A percentile compares a stretch with the other conserved stretches of the same genome.
These are phyloP conservation scores for Pelargonium nanum DNA, from an alignment of 345 rosid genomes.

Conservation along the genomic window DNA sequence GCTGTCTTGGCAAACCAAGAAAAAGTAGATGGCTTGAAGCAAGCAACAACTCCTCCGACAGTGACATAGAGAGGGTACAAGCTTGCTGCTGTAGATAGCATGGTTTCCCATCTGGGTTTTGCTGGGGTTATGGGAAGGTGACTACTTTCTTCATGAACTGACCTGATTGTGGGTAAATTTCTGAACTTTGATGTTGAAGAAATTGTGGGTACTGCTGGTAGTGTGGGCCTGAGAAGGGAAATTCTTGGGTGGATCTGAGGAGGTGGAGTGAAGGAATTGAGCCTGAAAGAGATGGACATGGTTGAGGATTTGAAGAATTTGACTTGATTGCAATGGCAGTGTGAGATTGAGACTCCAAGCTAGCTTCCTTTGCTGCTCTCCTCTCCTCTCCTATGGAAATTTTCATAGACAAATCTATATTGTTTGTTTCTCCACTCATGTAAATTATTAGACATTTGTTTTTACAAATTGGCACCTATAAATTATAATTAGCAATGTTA, in stretches of 20 bases:
- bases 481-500: no score
- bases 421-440: no score
- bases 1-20: conserved; percentile 43
- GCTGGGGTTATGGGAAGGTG: conserved; percentile 4
- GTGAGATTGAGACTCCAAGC: background rate
- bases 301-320: background rate
- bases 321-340: no score
- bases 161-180: conserved; percentile 7
- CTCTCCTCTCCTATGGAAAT: background rate
- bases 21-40: conserved; percentile 50
- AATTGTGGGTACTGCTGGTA: conserved; percentile 1
- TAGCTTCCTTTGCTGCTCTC: background rate
- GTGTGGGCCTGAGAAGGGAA: conserved; percentile 11
- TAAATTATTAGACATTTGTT: no score
- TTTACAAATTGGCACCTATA: no score
- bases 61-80: conserved; percentile 57
- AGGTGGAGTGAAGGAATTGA: conserved; percentile 7
- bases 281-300: conserved; percentile 27
- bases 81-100: conserved; percentile 46
- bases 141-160: conserved; percentile 16
- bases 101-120: conserved; percentile 35
- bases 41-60: conserved; percentile 42
- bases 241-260: conserved; percentile 5
- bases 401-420: no score
- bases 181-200: conserved; percentile 8